phyloP scores from a whole-genome alignment of 768 basidiomycete species.

The Pulveroboletus sp. region DNA sequence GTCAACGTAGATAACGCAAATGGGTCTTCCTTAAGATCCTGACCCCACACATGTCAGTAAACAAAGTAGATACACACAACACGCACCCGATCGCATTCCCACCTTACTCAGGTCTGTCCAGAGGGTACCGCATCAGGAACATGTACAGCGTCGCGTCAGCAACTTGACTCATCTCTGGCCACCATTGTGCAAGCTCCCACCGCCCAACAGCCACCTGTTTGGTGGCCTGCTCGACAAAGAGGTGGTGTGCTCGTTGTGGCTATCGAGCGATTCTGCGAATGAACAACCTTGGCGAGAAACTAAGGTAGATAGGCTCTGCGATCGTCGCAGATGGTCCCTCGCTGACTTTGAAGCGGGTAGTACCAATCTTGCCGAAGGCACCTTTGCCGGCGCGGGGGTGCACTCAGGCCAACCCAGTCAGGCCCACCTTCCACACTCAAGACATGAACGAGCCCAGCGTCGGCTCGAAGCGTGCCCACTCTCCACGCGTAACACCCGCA shows the following conservation, averaged over 20 bases:
- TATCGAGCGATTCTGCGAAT: background rate
- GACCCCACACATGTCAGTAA: too few relatives aligned
- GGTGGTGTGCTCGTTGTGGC: background rate
- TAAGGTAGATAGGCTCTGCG: slow-evolving; percentile 4
- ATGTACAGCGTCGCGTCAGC: slow-evolving; percentile 21
- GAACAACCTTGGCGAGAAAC: background rate
- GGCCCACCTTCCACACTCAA: slow-evolving; percentile 6
- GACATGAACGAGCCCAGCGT: slow-evolving; percentile 19
- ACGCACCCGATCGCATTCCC: too few relatives aligned
- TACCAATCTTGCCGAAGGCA: slow-evolving; percentile 4
- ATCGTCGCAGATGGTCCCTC: slow-evolving; percentile 2
- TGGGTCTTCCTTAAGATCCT: too few relatives aligned
- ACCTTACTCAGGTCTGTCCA: too few relatives aligned
- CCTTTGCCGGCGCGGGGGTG: slow-evolving; percentile 12
- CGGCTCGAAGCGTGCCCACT: slow-evolving; percentile 31
- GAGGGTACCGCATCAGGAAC: too few relatives aligned
- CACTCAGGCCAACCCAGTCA: slow-evolving; percentile 4
- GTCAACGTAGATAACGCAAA: too few relatives aligned
- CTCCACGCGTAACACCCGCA: slow-evolving; percentile 28
- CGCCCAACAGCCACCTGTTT: background rate
- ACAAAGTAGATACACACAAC: too few relatives aligned
- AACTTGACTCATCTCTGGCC: slow-evolving; percentile 20
- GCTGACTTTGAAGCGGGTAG: slow-evolving; percentile 29
- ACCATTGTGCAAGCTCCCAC: slow-evolving; percentile 1
- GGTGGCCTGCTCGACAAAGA: background rate